A percentile compares a stretch with the other conserved stretches of the same genome.
Evolutionary conservation across 371 early-diverging fungal species (phyloP).

Genomic region (Saksenaea oblongispora): DNA sequence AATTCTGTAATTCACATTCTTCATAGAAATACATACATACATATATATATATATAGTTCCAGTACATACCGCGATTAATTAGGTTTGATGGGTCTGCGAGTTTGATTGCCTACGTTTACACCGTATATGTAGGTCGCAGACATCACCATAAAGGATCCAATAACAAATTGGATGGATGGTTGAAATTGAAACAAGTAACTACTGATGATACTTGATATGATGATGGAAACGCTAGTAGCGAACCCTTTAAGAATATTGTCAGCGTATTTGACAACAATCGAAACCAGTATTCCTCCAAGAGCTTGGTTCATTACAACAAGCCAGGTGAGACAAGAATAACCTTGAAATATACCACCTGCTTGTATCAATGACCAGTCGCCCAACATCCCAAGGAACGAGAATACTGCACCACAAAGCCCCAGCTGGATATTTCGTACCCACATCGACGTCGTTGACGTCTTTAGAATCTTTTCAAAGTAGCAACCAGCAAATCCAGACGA

Average conservation of each 20-base stretch:
- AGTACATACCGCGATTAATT: neutral
- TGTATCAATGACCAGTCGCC: constrained; percentile 65
- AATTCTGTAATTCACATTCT: no score
- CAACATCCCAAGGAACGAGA: constrained; percentile 65
- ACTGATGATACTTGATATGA: constrained; percentile 74
- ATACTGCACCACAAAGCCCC: constrained; percentile 60
- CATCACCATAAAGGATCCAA: constrained; percentile 71
- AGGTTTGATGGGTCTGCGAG: neutral
- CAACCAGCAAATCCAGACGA: constrained; percentile 74
- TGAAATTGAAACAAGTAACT: constrained; percentile 76
- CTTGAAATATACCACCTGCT: constrained; percentile 74
- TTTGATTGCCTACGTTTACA: neutral
- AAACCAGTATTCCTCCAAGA: constrained; percentile 82
- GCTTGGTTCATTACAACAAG: constrained; percentile 79
- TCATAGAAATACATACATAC: no score
- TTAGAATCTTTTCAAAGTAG: constrained; percentile 73
- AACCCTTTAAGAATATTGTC: constrained; percentile 90
- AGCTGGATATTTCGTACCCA: constrained; percentile 85
- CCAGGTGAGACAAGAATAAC: constrained; percentile 76
- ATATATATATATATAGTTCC: no score
- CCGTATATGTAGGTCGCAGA: constrained; percentile 66
- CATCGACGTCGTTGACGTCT: constrained; percentile 58
- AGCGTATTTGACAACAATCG: constrained; percentile 87
- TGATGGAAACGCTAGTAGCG: constrained; percentile 88
- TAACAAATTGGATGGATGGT: constrained; percentile 65